These are phyloP conservation scores for Didymella lethalis DNA, from an alignment of 2,329 filamentous ascomycete genomes.

Conservation along the genomic window DNA sequence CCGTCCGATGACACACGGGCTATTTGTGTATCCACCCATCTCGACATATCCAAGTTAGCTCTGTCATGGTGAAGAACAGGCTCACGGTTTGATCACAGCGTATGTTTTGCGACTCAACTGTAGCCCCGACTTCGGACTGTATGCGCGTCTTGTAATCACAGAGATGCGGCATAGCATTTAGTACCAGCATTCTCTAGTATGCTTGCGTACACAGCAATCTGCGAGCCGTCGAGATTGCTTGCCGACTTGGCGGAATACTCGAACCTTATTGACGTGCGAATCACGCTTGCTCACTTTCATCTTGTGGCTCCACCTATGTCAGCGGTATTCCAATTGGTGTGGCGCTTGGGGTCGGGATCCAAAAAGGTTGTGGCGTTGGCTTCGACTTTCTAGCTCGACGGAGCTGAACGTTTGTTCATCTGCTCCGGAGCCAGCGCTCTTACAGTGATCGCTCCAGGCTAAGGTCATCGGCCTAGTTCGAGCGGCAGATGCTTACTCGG, in stretches of 20 bases:
- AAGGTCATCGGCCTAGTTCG: slow-evolving; percentile 1
- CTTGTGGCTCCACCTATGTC: slow-evolving; percentile 11
- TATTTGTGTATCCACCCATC: background rate
- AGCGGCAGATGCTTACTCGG: slow-evolving; percentile 2
- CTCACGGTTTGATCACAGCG: background rate
- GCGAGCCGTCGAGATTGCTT: background rate
- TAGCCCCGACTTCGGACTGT: background rate
- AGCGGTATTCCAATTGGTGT: slow-evolving; percentile 15
- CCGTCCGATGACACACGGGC: slow-evolving; percentile 6
- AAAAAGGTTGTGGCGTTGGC: slow-evolving; percentile 17
- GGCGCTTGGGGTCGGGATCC: slow-evolving; percentile 8
- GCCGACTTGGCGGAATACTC: slow-evolving; percentile 1
- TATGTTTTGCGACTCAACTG: background rate
- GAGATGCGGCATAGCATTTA: background rate
- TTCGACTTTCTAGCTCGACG: slow-evolving; percentile 2
- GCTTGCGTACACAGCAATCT: slow-evolving; percentile 2
- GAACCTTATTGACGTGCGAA: slow-evolving; percentile 15
- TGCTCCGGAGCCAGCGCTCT: slow-evolving; percentile 10
- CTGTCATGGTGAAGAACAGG: background rate
- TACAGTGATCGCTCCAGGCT: slow-evolving; percentile 16
- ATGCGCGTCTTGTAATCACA: background rate
- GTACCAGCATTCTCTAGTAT: background rate
- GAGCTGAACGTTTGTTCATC: slow-evolving; percentile 6
- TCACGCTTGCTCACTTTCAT: slow-evolving; percentile 12
- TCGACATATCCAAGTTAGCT: slow-evolving; percentile 4